phyloP scores from a whole-genome alignment of 169 alveolate genomes.

The Condylostoma magnum region DNA sequence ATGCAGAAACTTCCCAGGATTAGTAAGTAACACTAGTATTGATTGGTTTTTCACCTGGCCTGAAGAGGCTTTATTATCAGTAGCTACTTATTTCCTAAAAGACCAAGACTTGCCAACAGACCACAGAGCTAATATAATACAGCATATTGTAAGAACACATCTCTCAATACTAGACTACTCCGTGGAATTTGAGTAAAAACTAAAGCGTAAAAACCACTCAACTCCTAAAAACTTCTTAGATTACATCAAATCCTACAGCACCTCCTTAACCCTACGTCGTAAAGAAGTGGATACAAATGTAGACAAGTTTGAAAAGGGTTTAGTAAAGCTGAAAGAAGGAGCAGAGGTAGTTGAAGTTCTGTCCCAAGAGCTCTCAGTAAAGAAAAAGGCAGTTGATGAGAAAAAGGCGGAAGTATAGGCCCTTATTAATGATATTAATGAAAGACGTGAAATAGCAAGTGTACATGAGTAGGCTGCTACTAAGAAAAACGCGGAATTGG shows the following conservation, averaged over 20 bases:
- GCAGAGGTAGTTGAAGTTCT: constrained; percentile 81
- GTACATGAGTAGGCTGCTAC: constrained; percentile 79
- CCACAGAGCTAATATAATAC: constrained; percentile 68
- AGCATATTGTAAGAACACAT: constrained; percentile 83
- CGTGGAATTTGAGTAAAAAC: constrained; percentile 78
- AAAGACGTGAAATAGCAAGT: constrained; percentile 78
- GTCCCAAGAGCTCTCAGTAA: constrained; percentile 81
- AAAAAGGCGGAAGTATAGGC: constrained; percentile 83
- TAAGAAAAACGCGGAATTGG: constrained; percentile 69
- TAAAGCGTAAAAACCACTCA: constrained; percentile 85
- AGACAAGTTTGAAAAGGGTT: constrained; percentile 88
- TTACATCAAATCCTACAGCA: constrained; percentile 79
- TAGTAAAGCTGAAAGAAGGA: constrained; percentile 87
- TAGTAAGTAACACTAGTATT: constrained; percentile 65
- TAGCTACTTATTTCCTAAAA: constrained; percentile 65
- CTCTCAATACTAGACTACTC: constrained; percentile 74
- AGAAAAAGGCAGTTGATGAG: constrained; percentile 85
- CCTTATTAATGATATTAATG: constrained; percentile 82
- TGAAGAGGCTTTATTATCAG: constrained; percentile 76
- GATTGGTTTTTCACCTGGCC: constrained; percentile 86
- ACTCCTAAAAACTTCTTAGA: constrained; percentile 92
- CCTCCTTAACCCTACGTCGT: constrained; percentile 72
- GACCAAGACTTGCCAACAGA: constrained; percentile 70
- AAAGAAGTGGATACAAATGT: constrained; percentile 69
- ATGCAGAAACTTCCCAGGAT: constrained; percentile 88